Evolutionary conservation across 2,329 filamentous ascomycete species (phyloP).

Genomic region (Exserohilum turcica): DNA sequence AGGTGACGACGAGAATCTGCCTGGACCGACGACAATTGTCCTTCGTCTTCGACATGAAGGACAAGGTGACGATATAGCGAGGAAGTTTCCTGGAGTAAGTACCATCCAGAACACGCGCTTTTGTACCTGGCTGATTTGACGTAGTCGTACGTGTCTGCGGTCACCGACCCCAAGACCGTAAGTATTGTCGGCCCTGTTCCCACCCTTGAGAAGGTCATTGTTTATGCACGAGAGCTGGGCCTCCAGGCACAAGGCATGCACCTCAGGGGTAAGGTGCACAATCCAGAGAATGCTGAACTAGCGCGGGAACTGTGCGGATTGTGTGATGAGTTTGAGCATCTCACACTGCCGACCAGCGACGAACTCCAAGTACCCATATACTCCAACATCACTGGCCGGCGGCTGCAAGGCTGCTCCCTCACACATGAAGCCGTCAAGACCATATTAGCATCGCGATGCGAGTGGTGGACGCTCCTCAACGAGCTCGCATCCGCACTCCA

Average conservation of each 20-base stretch:
- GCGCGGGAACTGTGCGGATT: constrained; percentile 17
- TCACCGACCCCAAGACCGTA: constrained; percentile 32
- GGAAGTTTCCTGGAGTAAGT: constrained; percentile 25
- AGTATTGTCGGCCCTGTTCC: constrained; percentile 26
- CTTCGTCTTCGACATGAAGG: constrained; percentile 21
- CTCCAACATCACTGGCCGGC: constrained; percentile 21
- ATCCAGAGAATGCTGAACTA: constrained; percentile 26
- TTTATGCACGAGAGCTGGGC: constrained; percentile 13
- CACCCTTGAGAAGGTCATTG: constrained; percentile 16
- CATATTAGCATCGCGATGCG: constrained; percentile 27
- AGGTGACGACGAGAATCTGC: constrained; percentile 20
- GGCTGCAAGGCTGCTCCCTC: constrained; percentile 7
- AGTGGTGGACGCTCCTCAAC: constrained; percentile 28
- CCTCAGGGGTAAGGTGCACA: constrained; percentile 29
- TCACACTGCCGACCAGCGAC: constrained; percentile 16
- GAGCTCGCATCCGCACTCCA: constrained; percentile 24
- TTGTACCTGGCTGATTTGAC: background rate
- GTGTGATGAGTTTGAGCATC: constrained; percentile 10
- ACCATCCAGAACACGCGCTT: background rate
- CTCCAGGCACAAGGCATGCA: constrained; percentile 22
- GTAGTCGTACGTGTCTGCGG: constrained; percentile 26
- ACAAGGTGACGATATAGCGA: constrained; percentile 25
- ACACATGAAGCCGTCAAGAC: constrained; percentile 19
- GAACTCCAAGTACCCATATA: constrained; percentile 16
- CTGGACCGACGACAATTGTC: constrained; percentile 25